Evolutionary conservation across 2,329 filamentous ascomycete species (phyloP), one percentile per base, ranked within the genome.

Genomic region (Trichoderma gracile): DNA sequence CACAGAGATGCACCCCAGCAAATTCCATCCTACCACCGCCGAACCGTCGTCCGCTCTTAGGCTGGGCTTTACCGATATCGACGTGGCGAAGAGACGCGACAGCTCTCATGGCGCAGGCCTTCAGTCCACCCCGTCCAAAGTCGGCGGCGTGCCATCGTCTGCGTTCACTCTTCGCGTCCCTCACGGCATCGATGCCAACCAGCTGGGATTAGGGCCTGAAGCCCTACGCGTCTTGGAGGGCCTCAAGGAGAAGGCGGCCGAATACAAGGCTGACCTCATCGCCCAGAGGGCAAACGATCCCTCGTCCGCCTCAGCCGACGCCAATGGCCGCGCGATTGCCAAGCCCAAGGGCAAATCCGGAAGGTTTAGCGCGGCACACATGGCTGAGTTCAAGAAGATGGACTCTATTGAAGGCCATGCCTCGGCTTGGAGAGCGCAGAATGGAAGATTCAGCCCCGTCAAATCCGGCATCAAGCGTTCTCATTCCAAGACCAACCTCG

Each of bases 341-440:
- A 86, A 87, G 69, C 87, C 93, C 14, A 96, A 89, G 78, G 88
- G 91, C 69, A 93, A 89, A 74, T 84, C 86, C 57, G 81, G 88
- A 55, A 89, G 94, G 52, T 98, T 89, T 78, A 97, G 92, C 74
- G 89, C 92, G 67, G 88, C 86, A 43, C 94, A 98, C 75, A 90
- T 91, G 85, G 87, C 89, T 56, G 86, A 94, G 72, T 97, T 98
- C 79, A 92, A 92, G 78, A 98, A 96, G 81, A 97, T 98, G 94
- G 93, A 97, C 74, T 97, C 93, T 2, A 97, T 98, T 73, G 91
- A 87, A 49, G 89, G 89, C 67, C 93, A 97, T 74, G 83, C 92
- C 9, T 96, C 93, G 12, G 86, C 89, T 17, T 95, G 89, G 79
- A 84, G 91, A 67, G 83, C 84, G 23, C 81, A 85, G 66, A 77